phyloP scores from a whole-genome alignment of 371 early-diverging fungal genomes.

The Dichotomocladium elegans region DNA sequence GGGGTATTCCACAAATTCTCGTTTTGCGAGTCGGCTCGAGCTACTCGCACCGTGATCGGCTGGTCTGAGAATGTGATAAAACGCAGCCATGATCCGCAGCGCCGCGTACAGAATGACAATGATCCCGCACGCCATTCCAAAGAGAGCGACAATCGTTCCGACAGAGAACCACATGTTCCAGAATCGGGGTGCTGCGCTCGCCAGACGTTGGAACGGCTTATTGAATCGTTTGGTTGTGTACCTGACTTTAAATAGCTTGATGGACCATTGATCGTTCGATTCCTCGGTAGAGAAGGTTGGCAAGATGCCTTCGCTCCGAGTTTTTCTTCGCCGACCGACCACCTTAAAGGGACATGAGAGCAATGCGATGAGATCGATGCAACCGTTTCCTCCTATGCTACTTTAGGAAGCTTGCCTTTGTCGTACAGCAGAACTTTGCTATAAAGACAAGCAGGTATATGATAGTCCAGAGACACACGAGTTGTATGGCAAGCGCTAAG shows the following conservation, averaged over 20 bases:
- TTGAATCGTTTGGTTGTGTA: slow-evolving; percentile 59
- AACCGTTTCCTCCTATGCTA: too few relatives aligned
- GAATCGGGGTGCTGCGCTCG: slow-evolving; percentile 40
- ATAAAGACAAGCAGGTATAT: slow-evolving; percentile 31
- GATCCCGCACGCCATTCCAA: slow-evolving; percentile 50
- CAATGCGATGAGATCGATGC: too few relatives aligned
- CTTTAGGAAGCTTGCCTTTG: slow-evolving; percentile 11
- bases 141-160: slow-evolving; percentile 47
- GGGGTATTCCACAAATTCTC: slow-evolving; percentile 7
- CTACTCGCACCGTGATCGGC: slow-evolving; percentile 4
- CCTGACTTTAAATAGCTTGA: slow-evolving; percentile 52
- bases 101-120: slow-evolving; percentile 51
- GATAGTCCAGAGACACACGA: slow-evolving; percentile 30
- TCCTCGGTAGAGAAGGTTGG: slow-evolving; percentile 1
- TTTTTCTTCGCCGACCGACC: slow-evolving; percentile 4
- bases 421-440: slow-evolving; percentile 20
- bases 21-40: slow-evolving; percentile 3
- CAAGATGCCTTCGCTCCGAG: neutral
- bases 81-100: slow-evolving; percentile 24
- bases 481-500: slow-evolving; percentile 29
- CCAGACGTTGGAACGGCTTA: slow-evolving; percentile 40
- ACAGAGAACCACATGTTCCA: slow-evolving; percentile 62
- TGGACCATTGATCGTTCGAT: slow-evolving; percentile 32
- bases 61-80: slow-evolving; percentile 8
- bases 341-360: too few relatives aligned